phyloP scores from a whole-genome alignment of 2,329 filamentous ascomycete genomes.

The Pseudogymnoascus sp. region DNA sequence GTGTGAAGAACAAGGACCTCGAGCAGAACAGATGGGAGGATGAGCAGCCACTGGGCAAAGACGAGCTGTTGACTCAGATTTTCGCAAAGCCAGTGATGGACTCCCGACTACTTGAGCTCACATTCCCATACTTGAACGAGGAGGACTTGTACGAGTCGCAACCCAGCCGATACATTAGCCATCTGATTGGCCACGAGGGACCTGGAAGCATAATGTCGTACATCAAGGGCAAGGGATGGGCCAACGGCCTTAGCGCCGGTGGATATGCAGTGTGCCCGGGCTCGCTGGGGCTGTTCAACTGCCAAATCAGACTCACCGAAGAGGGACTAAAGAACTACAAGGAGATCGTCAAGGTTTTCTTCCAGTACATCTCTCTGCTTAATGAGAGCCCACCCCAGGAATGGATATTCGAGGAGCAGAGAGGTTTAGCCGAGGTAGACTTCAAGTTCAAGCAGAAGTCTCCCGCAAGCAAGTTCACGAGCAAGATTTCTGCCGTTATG shows the following conservation, averaged over 20 bases:
- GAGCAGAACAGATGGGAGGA: slow-evolving; percentile 59
- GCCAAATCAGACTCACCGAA: slow-evolving; percentile 59
- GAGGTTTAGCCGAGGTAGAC: slow-evolving; percentile 81
- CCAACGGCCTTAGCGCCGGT: slow-evolving; percentile 59
- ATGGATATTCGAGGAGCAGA: slow-evolving; percentile 93
- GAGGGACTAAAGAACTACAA: slow-evolving; percentile 51
- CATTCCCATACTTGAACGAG: slow-evolving; percentile 64
- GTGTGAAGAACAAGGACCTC: slow-evolving; percentile 60
- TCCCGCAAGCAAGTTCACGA: slow-evolving; percentile 82
- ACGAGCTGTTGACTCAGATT: slow-evolving; percentile 56
- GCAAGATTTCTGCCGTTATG: slow-evolving; percentile 78
- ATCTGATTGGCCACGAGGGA: slow-evolving; percentile 67
- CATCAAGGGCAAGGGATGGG: slow-evolving; percentile 66
- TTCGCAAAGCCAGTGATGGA: slow-evolving; percentile 71
- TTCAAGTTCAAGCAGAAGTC: slow-evolving; percentile 95
- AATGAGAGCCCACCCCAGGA: slow-evolving; percentile 72
- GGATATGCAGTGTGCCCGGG: slow-evolving; percentile 54
- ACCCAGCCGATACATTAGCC: slow-evolving; percentile 62
- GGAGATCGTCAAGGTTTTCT: slow-evolving; percentile 60
- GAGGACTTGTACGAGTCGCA: slow-evolving; percentile 60
- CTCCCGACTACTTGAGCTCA: slow-evolving; percentile 55
- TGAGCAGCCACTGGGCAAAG: slow-evolving; percentile 49
- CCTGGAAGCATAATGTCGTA: slow-evolving; percentile 67
- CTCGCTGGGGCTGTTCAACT: slow-evolving; percentile 58
- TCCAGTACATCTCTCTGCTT: slow-evolving; percentile 80